Conservation (phyloP, 2,329 filamentous ascomycete species). For the Trichoderma sp. region DNA sequence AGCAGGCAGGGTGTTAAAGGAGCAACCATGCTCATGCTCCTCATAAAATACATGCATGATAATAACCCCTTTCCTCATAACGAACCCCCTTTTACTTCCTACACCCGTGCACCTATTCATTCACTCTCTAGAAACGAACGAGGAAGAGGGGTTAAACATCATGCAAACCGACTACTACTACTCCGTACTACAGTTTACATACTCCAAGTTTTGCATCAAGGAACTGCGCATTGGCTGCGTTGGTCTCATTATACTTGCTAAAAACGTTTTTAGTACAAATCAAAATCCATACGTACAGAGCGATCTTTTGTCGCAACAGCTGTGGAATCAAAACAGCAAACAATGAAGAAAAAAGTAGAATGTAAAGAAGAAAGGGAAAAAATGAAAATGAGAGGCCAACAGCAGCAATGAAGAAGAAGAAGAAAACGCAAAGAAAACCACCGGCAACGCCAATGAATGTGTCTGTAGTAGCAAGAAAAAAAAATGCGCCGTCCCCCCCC, state of each 20-base stretch:
- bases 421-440: constrained; percentile 17
- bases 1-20: not conserved
- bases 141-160: no score
- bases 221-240: constrained; percentile 18
- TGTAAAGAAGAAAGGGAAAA: constrained; percentile 14
- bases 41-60: not conserved
- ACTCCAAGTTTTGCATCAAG: not conserved
- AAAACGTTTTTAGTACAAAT: constrained; percentile 21
- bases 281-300: constrained; percentile 19
- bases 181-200: not conserved
- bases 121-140: not conserved
- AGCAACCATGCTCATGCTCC: not conserved
- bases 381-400: constrained; percentile 2
- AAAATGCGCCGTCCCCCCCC: constrained; percentile 14
- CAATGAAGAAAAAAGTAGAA: constrained; percentile 18
- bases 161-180: not conserved
- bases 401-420: constrained; percentile 22
- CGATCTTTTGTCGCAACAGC: constrained; percentile 7
- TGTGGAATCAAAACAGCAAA: constrained; percentile 10
- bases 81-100: not conserved
- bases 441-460: constrained; percentile 21
- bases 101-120: not conserved
- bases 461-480: constrained; percentile 14
- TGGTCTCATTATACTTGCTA: constrained; percentile 21
- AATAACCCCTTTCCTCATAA: not conserved